Conservation (phyloP, 345 rosid species). For the Conringia planisiliqua region DNA sequence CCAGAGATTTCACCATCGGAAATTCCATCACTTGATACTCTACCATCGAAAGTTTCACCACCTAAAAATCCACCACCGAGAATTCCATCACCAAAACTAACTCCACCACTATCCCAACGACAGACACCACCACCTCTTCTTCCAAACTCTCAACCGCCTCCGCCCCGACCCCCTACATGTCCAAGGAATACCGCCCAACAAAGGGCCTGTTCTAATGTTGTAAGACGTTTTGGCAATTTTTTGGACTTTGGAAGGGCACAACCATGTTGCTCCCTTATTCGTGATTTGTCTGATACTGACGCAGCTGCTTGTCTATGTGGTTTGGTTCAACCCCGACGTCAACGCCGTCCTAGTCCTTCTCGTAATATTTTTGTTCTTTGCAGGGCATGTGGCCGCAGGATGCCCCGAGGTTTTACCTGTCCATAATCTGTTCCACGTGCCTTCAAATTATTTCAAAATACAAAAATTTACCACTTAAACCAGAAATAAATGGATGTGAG, state of each 20-base stretch:
- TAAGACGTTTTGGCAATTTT: background rate
- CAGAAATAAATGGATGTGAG: too few relatives aligned
- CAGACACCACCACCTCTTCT: too few relatives aligned
- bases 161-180: too few relatives aligned
- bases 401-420: slow-evolving; percentile 9
- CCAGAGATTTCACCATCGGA: too few relatives aligned
- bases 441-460: too few relatives aligned
- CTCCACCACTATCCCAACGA: too few relatives aligned
- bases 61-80: too few relatives aligned
- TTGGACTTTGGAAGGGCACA: background rate
- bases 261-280: slow-evolving; percentile 16
- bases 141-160: too few relatives aligned
- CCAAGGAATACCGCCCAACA: background rate
- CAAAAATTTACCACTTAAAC: too few relatives aligned
- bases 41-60: too few relatives aligned
- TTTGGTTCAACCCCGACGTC: background rate
- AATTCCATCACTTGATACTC: too few relatives aligned
- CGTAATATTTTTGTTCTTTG: background rate
- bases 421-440: background rate
- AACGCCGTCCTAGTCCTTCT: background rate
- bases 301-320: slow-evolving; percentile 13
- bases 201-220: background rate
- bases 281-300: background rate
- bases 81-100: too few relatives aligned
- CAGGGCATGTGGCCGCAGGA: slow-evolving; percentile 1